Conservation (phyloP, 106 monocot genomes). For the Dendrobium chrysotoxum region DNA sequence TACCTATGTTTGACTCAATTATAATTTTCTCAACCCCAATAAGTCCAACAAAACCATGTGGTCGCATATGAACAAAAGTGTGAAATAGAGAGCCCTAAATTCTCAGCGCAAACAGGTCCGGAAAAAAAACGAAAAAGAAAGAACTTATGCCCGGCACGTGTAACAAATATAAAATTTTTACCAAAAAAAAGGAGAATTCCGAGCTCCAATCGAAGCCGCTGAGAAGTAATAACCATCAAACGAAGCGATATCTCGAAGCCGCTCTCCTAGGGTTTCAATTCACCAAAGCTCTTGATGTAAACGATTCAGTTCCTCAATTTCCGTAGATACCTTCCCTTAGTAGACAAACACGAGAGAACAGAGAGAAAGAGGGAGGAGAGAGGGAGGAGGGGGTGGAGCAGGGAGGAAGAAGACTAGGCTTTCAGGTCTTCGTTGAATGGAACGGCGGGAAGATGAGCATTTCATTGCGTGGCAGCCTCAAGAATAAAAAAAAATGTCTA, state of each 20-base stretch:
- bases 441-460: not conserved
- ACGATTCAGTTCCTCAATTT: not conserved
- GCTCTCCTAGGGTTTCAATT: not conserved
- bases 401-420: not conserved
- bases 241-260: not conserved
- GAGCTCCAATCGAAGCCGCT: not conserved
- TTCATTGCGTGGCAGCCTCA: too few species aligned
- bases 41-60: not conserved
- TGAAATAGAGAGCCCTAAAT: not conserved
- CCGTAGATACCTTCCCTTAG: not conserved
- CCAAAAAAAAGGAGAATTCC: not conserved
- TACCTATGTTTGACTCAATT: not conserved
- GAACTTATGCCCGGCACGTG: not conserved
- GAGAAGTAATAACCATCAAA: not conserved
- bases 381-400: not conserved
- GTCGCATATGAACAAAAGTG: not conserved
- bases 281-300: not conserved
- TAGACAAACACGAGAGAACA: too few species aligned
- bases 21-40: not conserved
- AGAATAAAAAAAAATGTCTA: too few species aligned
- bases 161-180: not conserved
- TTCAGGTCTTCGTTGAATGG: not conserved
- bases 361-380: not conserved
- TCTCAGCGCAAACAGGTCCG: not conserved
- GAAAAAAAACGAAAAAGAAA: not conserved